Percentiles rank a stretch among this genome's conserved stretches.
Conservation (phyloP, 2,329 filamentous ascomycete species). For the Ceratocystis colombiana region DNA sequence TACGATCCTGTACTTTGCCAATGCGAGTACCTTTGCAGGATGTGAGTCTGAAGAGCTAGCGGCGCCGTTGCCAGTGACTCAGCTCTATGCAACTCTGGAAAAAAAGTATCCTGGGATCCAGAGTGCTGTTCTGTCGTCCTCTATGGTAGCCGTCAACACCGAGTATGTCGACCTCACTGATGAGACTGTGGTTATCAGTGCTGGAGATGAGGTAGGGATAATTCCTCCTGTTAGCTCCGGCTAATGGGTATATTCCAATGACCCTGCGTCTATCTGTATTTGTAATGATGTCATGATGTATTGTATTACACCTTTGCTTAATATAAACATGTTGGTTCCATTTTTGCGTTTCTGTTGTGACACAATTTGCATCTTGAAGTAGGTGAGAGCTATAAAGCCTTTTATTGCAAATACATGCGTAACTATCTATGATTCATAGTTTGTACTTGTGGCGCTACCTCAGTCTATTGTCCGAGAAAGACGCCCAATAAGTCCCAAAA, state of each 20-base stretch:
- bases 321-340: not conserved
- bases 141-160: conserved; percentile 68
- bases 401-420: too few species aligned
- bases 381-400: not conserved
- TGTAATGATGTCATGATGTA: conserved; percentile 8
- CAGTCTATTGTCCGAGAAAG: not conserved
- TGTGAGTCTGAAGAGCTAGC: conserved; percentile 55
- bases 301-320: not conserved
- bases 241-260: conserved; percentile 32
- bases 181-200: conserved; percentile 46
- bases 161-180: conserved; percentile 64
- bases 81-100: conserved; percentile 60
- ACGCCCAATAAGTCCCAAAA: conserved; percentile 9
- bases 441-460: not conserved
- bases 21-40: conserved; percentile 59
- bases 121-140: conserved; percentile 57
- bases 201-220: conserved; percentile 74
- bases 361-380: not conserved
- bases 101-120: conserved; percentile 59
- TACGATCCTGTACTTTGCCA: conserved; percentile 72
- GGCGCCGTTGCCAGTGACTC: conserved; percentile 52
- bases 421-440: not conserved
- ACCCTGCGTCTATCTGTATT: not conserved
- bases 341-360: not conserved
- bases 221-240: conserved; percentile 84